A percentile compares a stretch with the other conserved stretches of the same genome.
Conservation (phyloP, 2,329 filamentous ascomycete genomes). For the Pseudocercospora fuligena region DNA sequence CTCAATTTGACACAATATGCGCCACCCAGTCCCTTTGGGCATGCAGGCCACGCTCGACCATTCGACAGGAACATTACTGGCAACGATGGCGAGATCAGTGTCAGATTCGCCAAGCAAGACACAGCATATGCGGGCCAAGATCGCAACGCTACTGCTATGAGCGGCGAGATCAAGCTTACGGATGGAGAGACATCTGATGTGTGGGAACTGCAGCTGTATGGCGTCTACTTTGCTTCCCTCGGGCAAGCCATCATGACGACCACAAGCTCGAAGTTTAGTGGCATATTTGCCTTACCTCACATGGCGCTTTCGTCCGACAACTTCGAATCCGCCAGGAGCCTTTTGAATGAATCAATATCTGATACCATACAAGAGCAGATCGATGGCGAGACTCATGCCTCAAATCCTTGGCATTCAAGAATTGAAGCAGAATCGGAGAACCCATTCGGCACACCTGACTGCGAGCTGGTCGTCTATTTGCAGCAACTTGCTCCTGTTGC, state of each 20-base stretch:
- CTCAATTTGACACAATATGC: conserved; percentile 61
- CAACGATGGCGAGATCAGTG: conserved; percentile 67
- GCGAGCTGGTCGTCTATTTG: conserved; percentile 86
- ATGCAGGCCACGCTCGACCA: conserved; percentile 48
- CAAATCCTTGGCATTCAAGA: conserved; percentile 77
- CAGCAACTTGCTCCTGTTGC: conserved; percentile 61
- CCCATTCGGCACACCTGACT: conserved; percentile 70
- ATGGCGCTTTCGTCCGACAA: conserved; percentile 66
- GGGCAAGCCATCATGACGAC: conserved; percentile 83
- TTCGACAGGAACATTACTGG: conserved; percentile 86
- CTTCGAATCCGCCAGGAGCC: conserved; percentile 53
- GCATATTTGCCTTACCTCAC: conserved; percentile 87
- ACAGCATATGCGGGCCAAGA: conserved; percentile 37
- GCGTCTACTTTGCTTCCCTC: conserved; percentile 82
- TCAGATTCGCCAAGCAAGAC: conserved; percentile 67
- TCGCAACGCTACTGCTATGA: conserved; percentile 65
- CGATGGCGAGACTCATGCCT: conserved; percentile 56
- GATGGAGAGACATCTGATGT: conserved; percentile 73
- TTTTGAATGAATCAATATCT: conserved; percentile 75
- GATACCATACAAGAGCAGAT: conserved; percentile 70
- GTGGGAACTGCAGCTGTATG: conserved; percentile 80
- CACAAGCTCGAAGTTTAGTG: conserved; percentile 89
- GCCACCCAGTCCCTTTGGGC: conserved; percentile 69
- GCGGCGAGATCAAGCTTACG: conserved; percentile 72
- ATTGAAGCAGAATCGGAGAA: conserved; percentile 64